Evolutionary conservation across 2,329 filamentous ascomycete genomes (phyloP), one percentile per base, ranked within the genome.

Genomic region (Calonectria henricotiae): DNA sequence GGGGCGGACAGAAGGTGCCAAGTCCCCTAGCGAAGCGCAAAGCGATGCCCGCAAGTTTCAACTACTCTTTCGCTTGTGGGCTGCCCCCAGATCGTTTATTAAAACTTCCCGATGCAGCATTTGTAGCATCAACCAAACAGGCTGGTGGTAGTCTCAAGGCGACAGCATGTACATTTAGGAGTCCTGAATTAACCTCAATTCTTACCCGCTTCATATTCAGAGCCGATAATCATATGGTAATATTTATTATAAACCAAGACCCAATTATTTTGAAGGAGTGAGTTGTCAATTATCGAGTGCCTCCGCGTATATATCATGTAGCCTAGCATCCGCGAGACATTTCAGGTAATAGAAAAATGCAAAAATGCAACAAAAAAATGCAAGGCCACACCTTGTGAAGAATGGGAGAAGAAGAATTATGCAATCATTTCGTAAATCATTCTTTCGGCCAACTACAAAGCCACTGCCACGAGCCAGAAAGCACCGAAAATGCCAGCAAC

Each of bases 401-500:
- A 39, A 32, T 6, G 51, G 4, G 13, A 55, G n/a, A 55, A 58
- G 51, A 58, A 25, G 13, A 39, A 15, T 15, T n/a, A 35, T 60
- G 5, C 39, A 12, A n/a, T 65, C 49, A 44, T 58, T 9, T 15
- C 27, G 20, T 51, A 49, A 20, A 46, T 9, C 23, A 17, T 49
- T 17, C 35, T 6, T 49, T 15, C 35, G 15, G 13, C 12, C 25
- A 32, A 58, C 71, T 71, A 80, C 30, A 79, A 69, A 11, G 69
- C 71, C 35, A 75, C 73, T 17, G 73, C 78, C 35, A 65, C 61
- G 6, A 74, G 23, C 76, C 77, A 79, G 65, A 72, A 69, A 17
- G 61, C 68, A 3, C 71, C 75, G 41, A 79, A 76, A 58, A 79
- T 44, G 32, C 72, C 74, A 46, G 74, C 74, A 9, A 78, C 68